phyloP scores from a whole-genome alignment of 306 rosid genomes.

The Spatholobus suberectus region DNA sequence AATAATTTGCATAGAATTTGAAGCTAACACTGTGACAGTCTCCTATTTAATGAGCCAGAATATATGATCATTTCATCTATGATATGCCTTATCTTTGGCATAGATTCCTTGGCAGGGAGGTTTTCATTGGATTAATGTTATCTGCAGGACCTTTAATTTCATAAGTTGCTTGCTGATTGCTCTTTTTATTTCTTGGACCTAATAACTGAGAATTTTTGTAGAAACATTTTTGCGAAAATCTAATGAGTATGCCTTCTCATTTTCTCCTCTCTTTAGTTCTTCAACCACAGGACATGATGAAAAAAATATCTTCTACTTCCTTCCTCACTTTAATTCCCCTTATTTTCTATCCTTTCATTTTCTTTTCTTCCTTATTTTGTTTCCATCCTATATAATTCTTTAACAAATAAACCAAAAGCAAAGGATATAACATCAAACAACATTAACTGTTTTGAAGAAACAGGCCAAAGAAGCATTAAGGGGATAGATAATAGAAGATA shows the following conservation, averaged over 20 bases:
- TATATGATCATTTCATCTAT: no score
- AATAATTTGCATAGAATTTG: no score
- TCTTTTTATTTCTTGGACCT: no score
- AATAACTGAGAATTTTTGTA: no score
- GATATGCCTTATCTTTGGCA: no score
- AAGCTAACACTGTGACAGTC: no score
- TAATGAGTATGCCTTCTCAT: not conserved
- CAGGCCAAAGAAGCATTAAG: not conserved
- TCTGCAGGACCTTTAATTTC: no score
- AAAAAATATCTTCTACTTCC: not conserved
- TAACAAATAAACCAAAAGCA: not conserved
- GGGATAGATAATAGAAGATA: not conserved
- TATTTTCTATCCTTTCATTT: not conserved
- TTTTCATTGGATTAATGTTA: no score
- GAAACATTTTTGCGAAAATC: not conserved
- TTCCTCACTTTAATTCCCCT: slow-evolving; percentile 8
- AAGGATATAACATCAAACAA: not conserved
- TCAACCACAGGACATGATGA: not conserved
- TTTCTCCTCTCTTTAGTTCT: slow-evolving; percentile 18
- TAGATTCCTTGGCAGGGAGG: no score
- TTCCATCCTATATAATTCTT: slow-evolving; percentile 4
- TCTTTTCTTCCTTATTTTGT: not conserved
- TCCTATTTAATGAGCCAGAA: no score
- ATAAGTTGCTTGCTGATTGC: slow-evolving; percentile 6
- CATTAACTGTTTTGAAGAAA: not conserved